Conservation (phyloP, 345 rosid genomes). For the Citrus medica region DNA sequence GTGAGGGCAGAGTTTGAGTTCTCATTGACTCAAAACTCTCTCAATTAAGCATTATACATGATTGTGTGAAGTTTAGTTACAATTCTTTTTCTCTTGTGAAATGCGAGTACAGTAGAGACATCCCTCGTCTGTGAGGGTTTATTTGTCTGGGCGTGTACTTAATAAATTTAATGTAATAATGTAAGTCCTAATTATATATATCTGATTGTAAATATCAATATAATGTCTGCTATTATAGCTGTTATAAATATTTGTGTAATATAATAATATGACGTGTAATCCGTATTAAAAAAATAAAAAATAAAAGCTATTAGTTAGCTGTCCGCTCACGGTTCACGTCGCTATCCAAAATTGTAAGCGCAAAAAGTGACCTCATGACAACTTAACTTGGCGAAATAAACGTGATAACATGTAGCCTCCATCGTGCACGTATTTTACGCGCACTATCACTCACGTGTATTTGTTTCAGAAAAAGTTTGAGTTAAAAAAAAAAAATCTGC, state of each 20-base stretch:
- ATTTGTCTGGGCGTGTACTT: too few relatives aligned
- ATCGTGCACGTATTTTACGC: background rate
- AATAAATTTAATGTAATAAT: too few relatives aligned
- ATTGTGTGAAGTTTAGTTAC: too few relatives aligned
- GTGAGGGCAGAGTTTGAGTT: accelerated
- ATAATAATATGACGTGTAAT: accelerated
- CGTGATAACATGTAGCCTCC: background rate
- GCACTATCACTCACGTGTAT: too few relatives aligned
- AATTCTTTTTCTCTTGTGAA: too few relatives aligned
- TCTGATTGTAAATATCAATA: accelerated
- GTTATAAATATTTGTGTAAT: too few relatives aligned
- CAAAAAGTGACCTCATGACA: background rate
- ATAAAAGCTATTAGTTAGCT: background rate
- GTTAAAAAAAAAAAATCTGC: too few relatives aligned
- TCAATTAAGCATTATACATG: too few relatives aligned
- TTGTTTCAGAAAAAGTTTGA: too few relatives aligned
- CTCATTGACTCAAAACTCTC: too few relatives aligned
- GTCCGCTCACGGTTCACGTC: background rate
- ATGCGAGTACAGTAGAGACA: too few relatives aligned
- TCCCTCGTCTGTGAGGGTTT: accelerated
- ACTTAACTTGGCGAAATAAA: background rate
- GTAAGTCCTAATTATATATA: accelerated
- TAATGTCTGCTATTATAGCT: accelerated
- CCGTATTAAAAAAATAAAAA: too few relatives aligned
- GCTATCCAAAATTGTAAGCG: background rate